Conservation (phyloP, 306 rosid species). For the Begonia loranthoides region DNA sequence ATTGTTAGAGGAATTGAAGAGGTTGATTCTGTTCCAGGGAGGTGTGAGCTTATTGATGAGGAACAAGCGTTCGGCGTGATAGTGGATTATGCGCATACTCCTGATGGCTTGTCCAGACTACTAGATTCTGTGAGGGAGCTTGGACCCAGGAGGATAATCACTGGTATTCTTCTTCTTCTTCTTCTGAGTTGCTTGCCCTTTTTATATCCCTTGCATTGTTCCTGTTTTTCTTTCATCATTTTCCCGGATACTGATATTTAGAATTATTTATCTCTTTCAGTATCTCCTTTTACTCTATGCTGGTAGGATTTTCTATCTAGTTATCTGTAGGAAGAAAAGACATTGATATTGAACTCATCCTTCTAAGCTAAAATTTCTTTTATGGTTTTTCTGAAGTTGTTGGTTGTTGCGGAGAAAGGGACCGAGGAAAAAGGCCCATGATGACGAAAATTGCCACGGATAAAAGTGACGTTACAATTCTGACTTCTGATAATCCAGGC, state of each 20-base stretch:
- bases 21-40: conserved; percentile 91
- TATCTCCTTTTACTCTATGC: no score
- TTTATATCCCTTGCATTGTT: not conserved
- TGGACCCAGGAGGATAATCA: conserved; percentile 73
- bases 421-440: conserved; percentile 86
- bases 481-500: conserved; percentile 79
- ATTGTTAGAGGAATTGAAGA: conserved; percentile 97
- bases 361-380: not conserved
- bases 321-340: no score
- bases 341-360: no score
- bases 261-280: no score
- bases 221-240: no score
- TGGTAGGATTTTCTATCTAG: no score
- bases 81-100: conserved; percentile 92
- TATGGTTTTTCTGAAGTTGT: conserved; percentile 38
- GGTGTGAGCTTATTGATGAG: conserved; percentile 91
- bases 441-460: conserved; percentile 92
- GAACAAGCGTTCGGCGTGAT: conserved; percentile 93
- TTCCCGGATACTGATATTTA: no score
- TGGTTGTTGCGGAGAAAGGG: conserved; percentile 65
- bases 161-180: conserved; percentile 44
- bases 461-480: conserved; percentile 83
- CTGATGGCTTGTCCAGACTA: conserved; percentile 79
- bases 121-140: conserved; percentile 93
- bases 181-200: not conserved